phyloP scores from a whole-genome alignment of 208 protist genomes.

The Crithidia bombi region DNA sequence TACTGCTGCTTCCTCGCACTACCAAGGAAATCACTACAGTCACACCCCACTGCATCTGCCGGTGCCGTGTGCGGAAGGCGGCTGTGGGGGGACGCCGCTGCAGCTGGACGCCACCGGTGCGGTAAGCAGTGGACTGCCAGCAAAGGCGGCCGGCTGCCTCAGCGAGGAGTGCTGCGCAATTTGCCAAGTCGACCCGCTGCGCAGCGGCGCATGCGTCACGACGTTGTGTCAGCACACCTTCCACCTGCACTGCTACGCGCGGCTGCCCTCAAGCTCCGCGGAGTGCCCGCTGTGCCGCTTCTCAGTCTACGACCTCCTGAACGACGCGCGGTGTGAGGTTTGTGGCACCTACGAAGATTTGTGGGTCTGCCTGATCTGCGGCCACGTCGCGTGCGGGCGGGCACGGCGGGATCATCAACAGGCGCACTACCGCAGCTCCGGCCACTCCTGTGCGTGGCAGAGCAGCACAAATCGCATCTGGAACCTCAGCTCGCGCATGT shows the following conservation, averaged over 20 bases:
- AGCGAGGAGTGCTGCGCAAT: constrained; percentile 67
- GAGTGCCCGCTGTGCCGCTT: constrained; percentile 87
- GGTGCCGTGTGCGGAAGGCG: not conserved
- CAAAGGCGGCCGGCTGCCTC: not conserved
- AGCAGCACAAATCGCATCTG: constrained; percentile 73
- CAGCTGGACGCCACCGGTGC: not conserved
- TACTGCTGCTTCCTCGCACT: not conserved
- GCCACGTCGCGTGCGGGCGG: constrained; percentile 72
- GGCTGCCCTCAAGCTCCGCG: constrained; percentile 47
- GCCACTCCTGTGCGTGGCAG: constrained; percentile 81
- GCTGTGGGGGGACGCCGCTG: not conserved
- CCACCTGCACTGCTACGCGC: constrained; percentile 68
- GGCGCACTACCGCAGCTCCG: constrained; percentile 61
- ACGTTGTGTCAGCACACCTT: constrained; percentile 82
- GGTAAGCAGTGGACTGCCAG: not conserved
- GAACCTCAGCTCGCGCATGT: constrained; percentile 62
- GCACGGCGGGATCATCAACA: constrained; percentile 57
- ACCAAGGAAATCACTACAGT: not conserved
- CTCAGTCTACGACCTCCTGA: constrained; percentile 71
- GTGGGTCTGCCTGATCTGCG: constrained; percentile 89
- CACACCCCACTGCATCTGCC: constrained; percentile 10
- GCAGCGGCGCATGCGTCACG: constrained; percentile 45
- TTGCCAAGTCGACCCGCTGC: constrained; percentile 65
- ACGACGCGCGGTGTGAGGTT: constrained; percentile 61
- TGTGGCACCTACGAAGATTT: constrained; percentile 80